A percentile compares a stretch with the other conserved stretches of the same genome.
Conservation (phyloP, 345 rosid genomes). For the Jatropha curcas region DNA sequence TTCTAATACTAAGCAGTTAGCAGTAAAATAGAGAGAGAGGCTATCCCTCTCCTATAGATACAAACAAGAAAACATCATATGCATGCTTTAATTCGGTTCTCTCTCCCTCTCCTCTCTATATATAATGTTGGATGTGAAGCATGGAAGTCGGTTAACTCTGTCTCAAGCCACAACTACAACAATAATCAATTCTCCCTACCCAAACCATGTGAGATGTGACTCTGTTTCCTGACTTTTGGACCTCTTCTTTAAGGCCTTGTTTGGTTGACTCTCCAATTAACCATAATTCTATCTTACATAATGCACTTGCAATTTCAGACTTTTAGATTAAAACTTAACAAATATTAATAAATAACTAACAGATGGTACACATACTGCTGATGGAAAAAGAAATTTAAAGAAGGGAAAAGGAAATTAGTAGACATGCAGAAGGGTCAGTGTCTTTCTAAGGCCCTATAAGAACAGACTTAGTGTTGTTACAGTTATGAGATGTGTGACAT, state of each 20-base stretch:
- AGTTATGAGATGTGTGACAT: slow-evolving; percentile 3
- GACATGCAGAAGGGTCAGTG: not conserved
- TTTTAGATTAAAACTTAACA: too few relatives aligned
- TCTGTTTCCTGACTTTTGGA: not conserved
- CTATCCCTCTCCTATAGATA: slow-evolving; percentile 1
- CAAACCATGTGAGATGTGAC: slow-evolving; percentile 23
- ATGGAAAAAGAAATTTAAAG: too few relatives aligned
- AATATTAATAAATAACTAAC: too few relatives aligned
- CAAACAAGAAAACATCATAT: slow-evolving; percentile 21
- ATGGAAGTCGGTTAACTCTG: slow-evolving; percentile 39
- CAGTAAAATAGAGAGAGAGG: not conserved
- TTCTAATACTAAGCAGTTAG: slow-evolving; percentile 27
- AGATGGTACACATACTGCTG: too few relatives aligned
- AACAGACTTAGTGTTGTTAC: not conserved
- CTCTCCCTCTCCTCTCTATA: not conserved
- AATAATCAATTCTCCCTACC: not conserved
- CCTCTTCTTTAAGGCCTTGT: not conserved
- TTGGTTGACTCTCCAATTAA: too few relatives aligned
- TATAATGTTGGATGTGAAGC: slow-evolving; percentile 18
- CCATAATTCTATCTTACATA: too few relatives aligned
- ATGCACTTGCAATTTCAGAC: too few relatives aligned
- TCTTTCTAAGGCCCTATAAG: not conserved
- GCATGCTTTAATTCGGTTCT: slow-evolving; percentile 6
- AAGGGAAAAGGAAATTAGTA: too few relatives aligned
- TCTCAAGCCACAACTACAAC: slow-evolving; percentile 20